phyloP scores from a whole-genome alignment of 106 monocot species.

The Iris macrosiphon region DNA sequence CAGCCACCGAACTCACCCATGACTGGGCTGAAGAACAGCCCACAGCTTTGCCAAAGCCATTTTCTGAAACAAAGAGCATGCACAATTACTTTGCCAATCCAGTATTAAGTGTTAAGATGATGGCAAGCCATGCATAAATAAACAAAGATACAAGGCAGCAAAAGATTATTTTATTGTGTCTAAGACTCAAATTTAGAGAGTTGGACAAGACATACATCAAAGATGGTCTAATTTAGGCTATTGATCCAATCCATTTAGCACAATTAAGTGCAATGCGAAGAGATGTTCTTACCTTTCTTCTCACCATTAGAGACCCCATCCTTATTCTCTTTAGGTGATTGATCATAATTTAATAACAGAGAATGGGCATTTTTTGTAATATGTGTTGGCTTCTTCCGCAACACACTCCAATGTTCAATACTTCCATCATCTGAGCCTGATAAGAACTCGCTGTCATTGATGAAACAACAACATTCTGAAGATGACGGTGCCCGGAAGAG shows the following conservation, averaged over 20 bases:
- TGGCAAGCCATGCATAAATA: background rate
- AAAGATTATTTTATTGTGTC: too few relatives aligned
- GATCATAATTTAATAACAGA: conserved; percentile 6
- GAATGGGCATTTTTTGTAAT: conserved; percentile 88
- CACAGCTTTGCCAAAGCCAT: conserved; percentile 20
- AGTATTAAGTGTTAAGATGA: background rate
- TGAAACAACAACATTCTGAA: conserved; percentile 86
- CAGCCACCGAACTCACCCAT: conserved; percentile 89
- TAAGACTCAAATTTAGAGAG: too few relatives aligned
- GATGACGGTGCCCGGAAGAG: conserved; percentile 74
- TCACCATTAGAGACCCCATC: conserved; percentile 25
- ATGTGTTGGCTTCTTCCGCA: conserved; percentile 68
- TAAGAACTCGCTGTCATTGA: conserved; percentile 78
- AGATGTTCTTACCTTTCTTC: conserved; percentile 28
- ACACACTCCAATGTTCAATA: conserved; percentile 76
- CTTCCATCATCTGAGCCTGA: conserved; percentile 97
- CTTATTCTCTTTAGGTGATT: conserved; percentile 11
- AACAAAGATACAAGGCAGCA: too few relatives aligned
- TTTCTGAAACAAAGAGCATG: conserved; percentile 26
- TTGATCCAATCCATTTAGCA: too few relatives aligned
- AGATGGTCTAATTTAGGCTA: too few relatives aligned
- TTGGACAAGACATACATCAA: too few relatives aligned
- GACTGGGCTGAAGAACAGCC: conserved; percentile 45
- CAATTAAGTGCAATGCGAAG: too few relatives aligned
- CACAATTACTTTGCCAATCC: background rate